Base-by-base conservation (phyloP, 345 rosid genomes). In the Rhodamnia argentea region DNA sequence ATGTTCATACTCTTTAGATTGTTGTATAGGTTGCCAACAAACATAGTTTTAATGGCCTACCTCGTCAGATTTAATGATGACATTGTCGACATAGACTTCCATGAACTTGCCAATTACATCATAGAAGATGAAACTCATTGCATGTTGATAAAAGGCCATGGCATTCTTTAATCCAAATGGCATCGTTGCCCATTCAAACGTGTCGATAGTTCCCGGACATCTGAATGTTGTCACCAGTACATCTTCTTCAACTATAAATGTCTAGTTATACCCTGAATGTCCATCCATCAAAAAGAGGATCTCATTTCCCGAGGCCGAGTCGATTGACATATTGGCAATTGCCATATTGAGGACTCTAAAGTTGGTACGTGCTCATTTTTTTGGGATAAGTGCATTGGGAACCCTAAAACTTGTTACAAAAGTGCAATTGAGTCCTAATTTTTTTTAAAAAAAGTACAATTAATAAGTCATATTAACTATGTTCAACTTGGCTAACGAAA, bases 391-490 rank as follows among this genome's bases (percentile, higher is more conserved):
- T n/a, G 1, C 6, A n/a, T 3, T 13, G 3, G 24, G 22, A 59
- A 5, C 5, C 1, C 18, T 59, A n/a, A 13, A 59, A 59, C 6
- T 11, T n/a, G 0, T 60, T 1, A n/a, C 3, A 15, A 60, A 60
- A 60, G 8, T 60, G 5, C 1, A 60, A 60, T 60, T n/a, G 0
- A 1, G 0, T n/a, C 2, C 1, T 27, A 60, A 60, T 13, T 5
- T n/a, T 60, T n/a, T 60, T 59, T 60, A 0, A 27, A n/a, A n/a
- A 60, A 13, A 27, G 27, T 60, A 1, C 1, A 13, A 27, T 27
- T 3, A 27, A 27, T 3, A 27, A 60, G 4, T 27, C 0, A 0
- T 60, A 27, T 51, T 51, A 51, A 51, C 14, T 51, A 1, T 12
- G 1, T 51, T 13, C 14, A 51, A 51, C 52, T 51, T 51, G 14